Percentiles rank a stretch among this genome's conserved stretches.
phyloP scores from a whole-genome alignment of 805 yeast species.

The Zygosaccharomyces gambellarensis region DNA sequence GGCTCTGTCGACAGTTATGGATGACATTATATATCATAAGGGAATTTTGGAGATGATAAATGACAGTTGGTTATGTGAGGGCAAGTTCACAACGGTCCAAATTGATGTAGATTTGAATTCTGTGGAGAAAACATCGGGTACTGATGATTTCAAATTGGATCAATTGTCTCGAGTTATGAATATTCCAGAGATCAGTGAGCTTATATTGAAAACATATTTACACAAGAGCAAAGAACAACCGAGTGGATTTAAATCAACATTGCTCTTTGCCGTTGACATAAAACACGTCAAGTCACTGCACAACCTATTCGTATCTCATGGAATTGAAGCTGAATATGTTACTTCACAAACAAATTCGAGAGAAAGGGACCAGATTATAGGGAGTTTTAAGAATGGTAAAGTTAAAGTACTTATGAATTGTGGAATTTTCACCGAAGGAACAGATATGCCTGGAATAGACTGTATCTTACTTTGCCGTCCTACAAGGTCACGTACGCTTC shows the following conservation, averaged over 20 bases:
- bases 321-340: slow-evolving; percentile 66
- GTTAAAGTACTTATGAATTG: slow-evolving; percentile 79
- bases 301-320: slow-evolving; percentile 48
- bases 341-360: slow-evolving; percentile 56
- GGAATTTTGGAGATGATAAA: slow-evolving; percentile 60
- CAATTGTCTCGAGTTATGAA: slow-evolving; percentile 54
- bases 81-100: slow-evolving; percentile 55
- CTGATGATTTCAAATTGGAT: slow-evolving; percentile 48
- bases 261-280: slow-evolving; percentile 75
- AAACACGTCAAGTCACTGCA: slow-evolving; percentile 57
- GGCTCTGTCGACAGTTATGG: slow-evolving; percentile 55
- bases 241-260: slow-evolving; percentile 47
- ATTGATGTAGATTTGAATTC: slow-evolving; percentile 42
- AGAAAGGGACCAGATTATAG: slow-evolving; percentile 49
- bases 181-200: slow-evolving; percentile 47
- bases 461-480: slow-evolving; percentile 76
- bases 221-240: slow-evolving; percentile 37
- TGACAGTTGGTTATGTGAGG: slow-evolving; percentile 66
- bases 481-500: slow-evolving; percentile 63
- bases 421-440: slow-evolving; percentile 89
- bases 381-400: slow-evolving; percentile 55
- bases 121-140: slow-evolving; percentile 27
- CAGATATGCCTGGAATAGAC: slow-evolving; percentile 88
- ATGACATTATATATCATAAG: slow-evolving; percentile 68
- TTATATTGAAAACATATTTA: slow-evolving; percentile 51